Evolutionary conservation across 2,329 filamentous ascomycete species (phyloP).

Genomic region (Penicillium rolfsii): DNA sequence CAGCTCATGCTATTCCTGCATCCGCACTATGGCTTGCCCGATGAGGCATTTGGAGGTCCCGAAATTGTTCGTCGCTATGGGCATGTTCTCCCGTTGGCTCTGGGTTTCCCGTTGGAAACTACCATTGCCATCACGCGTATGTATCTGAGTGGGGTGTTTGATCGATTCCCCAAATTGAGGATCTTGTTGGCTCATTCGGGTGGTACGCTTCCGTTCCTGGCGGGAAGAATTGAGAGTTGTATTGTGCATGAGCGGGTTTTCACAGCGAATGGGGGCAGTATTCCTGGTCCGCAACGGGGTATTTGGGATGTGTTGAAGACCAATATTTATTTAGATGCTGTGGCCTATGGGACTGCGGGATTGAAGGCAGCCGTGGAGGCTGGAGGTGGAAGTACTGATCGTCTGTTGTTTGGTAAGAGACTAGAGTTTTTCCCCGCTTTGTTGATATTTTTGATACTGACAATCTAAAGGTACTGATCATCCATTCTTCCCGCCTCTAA

Average conservation of each 20-base stretch:
- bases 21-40: conserved; percentile 87
- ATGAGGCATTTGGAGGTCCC: conserved; percentile 78
- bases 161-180: conserved; percentile 68
- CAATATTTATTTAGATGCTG: conserved; percentile 83
- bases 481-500: conserved; percentile 50
- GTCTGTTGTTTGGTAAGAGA: conserved; percentile 46
- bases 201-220: conserved; percentile 84
- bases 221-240: conserved; percentile 85
- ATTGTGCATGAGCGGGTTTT: conserved; percentile 80
- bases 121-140: conserved; percentile 87
- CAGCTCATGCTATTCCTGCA: conserved; percentile 77
- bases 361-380: conserved; percentile 78
- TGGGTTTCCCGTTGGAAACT: conserved; percentile 91
- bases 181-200: conserved; percentile 87
- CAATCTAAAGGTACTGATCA: conserved; percentile 45
- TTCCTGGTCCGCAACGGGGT: conserved; percentile 61
- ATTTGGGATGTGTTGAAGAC: conserved; percentile 69
- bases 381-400: conserved; percentile 45
- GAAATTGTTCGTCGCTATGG: conserved; percentile 72
- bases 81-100: conserved; percentile 80
- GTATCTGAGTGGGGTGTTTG: conserved; percentile 84
- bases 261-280: conserved; percentile 62
- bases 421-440: background rate
- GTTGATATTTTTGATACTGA: conserved; percentile 11
- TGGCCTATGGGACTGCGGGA: conserved; percentile 59